Percentiles rank a stretch among this genome's conserved stretches.
Conservation (phyloP, 2,329 filamentous ascomycete genomes). For the Pyricularia sp. region DNA sequence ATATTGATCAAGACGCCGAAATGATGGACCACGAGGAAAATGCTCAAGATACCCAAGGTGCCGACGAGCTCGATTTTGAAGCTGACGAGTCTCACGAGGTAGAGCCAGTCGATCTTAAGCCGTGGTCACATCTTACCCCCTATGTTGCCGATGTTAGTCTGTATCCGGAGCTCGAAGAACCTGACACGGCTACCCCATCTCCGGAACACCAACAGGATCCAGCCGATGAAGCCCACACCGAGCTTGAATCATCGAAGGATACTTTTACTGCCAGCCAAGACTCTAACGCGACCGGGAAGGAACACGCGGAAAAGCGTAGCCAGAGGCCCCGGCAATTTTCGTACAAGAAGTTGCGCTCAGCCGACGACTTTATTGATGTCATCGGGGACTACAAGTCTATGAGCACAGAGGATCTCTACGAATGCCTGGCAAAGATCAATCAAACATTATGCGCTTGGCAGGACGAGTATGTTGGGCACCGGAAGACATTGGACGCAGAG, state of each 20-base stretch:
- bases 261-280: neutral
- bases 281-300: neutral
- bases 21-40: neutral
- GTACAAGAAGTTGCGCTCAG: slow-evolving; percentile 37
- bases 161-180: slow-evolving; percentile 9
- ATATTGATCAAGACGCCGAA: neutral
- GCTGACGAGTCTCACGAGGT: neutral
- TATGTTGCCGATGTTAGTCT: slow-evolving; percentile 6
- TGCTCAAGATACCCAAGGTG: neutral
- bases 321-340: slow-evolving; percentile 7
- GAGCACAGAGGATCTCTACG: slow-evolving; percentile 30
- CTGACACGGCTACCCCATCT: neutral
- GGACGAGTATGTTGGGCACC: slow-evolving; percentile 37
- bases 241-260: neutral
- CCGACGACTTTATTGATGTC: slow-evolving; percentile 32
- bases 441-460: slow-evolving; percentile 37
- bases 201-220: neutral
- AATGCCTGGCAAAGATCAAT: slow-evolving; percentile 29
- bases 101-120: neutral
- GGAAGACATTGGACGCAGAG: slow-evolving; percentile 40
- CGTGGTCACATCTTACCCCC: slow-evolving; percentile 10
- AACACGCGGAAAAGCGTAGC: neutral
- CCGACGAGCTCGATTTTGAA: neutral
- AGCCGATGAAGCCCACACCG: neutral
- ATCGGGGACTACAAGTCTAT: slow-evolving; percentile 39